Evolutionary conservation across 2,329 filamentous ascomycete species (phyloP), one percentile per base, ranked within the genome.

Genomic region (Aulographum hederae): DNA sequence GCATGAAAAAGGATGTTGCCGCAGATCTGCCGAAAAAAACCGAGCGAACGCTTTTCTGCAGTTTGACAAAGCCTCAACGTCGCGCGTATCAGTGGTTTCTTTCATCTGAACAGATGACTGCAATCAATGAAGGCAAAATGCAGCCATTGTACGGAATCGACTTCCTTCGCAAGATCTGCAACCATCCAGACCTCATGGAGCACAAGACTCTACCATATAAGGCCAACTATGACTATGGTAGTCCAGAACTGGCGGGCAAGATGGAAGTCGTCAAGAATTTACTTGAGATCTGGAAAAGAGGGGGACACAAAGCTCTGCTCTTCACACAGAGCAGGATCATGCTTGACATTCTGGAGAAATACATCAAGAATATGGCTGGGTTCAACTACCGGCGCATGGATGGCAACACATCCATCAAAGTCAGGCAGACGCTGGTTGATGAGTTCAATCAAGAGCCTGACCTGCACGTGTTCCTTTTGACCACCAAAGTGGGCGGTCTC

Each of bases 281-380:
- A 3, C 58, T 98, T 5, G 75, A 80, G 37, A 69, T 91, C 46
- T 98, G 86, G 84, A 91, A 78, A 47, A 72, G 75, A 4, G 73
- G 81, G n/a, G 85, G 84, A 1, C 85, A 95, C 53, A 98, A 95
- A 54, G 89, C 82, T 1, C 56, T 98, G 10, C 63, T 98, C 0
- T 98, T 98, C 46, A 81, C 80, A 5, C 89, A 98, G 50, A 81
- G 89, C 41, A 75, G 81, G 11, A 84, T 91, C 47, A 95, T 95
- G 82, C 67, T 98, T 10, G 78, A 95, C 43, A 92, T 98, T 25
- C 65, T 98, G 4, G 80, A 98, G 46, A 72, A 70, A 13, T 91
- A 89, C 41, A 64, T 95, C 10, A 60, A 58, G 31, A 61, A 65
- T 8, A 59, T 86, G 26, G 66, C 69, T 20, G 70, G 69, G 4